Evolutionary conservation across 2,329 filamentous ascomycete genomes (phyloP).

Genomic region (Triangularia verruculosa): DNA sequence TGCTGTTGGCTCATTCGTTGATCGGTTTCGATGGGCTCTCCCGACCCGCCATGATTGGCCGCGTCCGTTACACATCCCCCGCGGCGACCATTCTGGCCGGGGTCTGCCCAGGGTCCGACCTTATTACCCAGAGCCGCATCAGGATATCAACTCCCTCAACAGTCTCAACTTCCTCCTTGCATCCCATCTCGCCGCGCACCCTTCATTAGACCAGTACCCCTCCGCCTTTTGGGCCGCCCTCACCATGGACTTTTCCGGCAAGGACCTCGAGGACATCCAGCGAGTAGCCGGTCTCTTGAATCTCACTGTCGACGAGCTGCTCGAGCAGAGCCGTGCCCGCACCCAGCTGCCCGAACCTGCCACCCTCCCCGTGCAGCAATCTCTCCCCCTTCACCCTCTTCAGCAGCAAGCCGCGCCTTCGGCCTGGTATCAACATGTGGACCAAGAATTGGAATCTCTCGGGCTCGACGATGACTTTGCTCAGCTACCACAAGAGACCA

Average conservation of each 20-base stretch:
- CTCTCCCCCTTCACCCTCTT: neutral
- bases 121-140: constrained; percentile 19
- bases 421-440: constrained; percentile 9
- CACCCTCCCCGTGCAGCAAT: neutral
- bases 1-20: constrained; percentile 23
- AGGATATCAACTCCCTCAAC: constrained; percentile 19
- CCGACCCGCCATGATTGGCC: constrained; percentile 22
- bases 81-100: constrained; percentile 17
- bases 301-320: constrained; percentile 27
- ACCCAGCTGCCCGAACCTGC: constrained; percentile 4
- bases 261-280: constrained; percentile 26
- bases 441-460: constrained; percentile 13
- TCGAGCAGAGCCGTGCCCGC: constrained; percentile 22
- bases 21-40: constrained; percentile 25
- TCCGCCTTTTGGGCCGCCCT: neutral
- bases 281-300: constrained; percentile 27
- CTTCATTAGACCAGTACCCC: neutral
- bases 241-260: constrained; percentile 26
- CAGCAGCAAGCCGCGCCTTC: neutral
- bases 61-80: constrained; percentile 12
- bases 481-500: neutral
- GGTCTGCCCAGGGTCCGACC: constrained; percentile 5
- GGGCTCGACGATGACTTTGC: constrained; percentile 5
- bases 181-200: neutral
- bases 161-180: neutral